A percentile compares a stretch with the other conserved stretches of the same genome.
phyloP scores from a whole-genome alignment of 768 basidiomycete genomes.

The Pleurotus sapidus region DNA sequence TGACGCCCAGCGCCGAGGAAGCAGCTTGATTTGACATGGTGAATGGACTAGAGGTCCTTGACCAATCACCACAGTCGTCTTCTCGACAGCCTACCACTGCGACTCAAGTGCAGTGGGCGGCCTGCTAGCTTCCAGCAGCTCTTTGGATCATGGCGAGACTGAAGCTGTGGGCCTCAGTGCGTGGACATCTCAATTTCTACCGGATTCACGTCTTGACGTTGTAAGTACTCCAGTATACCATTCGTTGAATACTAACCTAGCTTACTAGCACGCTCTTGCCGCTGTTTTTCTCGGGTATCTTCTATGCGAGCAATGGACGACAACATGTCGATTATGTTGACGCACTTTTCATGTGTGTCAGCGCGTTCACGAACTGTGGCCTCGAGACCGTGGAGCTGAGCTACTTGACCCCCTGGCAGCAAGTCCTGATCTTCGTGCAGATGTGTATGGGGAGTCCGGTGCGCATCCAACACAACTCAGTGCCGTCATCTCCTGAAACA shows the following conservation, averaged over 20 bases:
- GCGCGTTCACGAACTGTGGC: slow-evolving; percentile 78
- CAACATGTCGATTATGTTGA: slow-evolving; percentile 76
- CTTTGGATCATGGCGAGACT: too few relatives aligned
- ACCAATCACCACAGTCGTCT: background rate
- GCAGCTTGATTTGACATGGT: too few relatives aligned
- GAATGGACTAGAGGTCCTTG: too few relatives aligned
- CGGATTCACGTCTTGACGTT: slow-evolving; percentile 60
- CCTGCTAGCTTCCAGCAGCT: too few relatives aligned
- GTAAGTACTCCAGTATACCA: slow-evolving; percentile 31
- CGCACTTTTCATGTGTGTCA: slow-evolving; percentile 72
- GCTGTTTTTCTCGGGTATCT: slow-evolving; percentile 70
- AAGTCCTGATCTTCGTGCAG: slow-evolving; percentile 66
- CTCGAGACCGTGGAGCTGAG: slow-evolving; percentile 68
- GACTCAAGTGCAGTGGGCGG: slow-evolving; percentile 18
- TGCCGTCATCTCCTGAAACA: background rate
- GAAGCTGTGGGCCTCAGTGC: background rate
- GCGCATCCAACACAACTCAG: slow-evolving; percentile 23
- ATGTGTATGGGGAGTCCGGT: slow-evolving; percentile 81
- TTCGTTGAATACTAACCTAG: slow-evolving; percentile 9
- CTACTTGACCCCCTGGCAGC: slow-evolving; percentile 64
- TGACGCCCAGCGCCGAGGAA: background rate
- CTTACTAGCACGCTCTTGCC: slow-evolving; percentile 66
- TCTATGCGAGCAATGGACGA: slow-evolving; percentile 79
- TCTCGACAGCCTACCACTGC: slow-evolving; percentile 11
- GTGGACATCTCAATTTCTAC: slow-evolving; percentile 62